Percentiles rank a stretch among this genome's conserved stretches.
These are phyloP conservation scores for Salvia sclarea DNA, from an alignment of 305 asterid species.

Conservation along the genomic window DNA sequence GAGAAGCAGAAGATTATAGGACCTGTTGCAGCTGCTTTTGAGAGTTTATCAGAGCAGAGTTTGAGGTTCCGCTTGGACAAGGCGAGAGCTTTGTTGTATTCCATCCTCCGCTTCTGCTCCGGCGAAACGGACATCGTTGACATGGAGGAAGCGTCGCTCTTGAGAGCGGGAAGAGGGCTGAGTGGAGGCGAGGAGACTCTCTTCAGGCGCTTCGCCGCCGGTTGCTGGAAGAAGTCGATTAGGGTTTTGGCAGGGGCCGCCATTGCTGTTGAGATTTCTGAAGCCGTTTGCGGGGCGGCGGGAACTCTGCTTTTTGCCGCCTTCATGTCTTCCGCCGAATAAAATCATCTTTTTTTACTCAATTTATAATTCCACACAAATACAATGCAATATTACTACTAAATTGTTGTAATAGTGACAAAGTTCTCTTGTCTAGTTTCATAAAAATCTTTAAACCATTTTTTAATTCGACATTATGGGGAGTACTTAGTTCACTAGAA, in stretches of 20 bases:
- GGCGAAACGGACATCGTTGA: slow-evolving; percentile 40
- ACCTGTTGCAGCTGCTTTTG: slow-evolving; percentile 54
- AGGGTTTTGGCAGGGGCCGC: slow-evolving; percentile 71
- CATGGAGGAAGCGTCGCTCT: slow-evolving; percentile 28
- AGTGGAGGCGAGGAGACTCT: slow-evolving; percentile 44
- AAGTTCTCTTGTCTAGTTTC: too few relatives aligned
- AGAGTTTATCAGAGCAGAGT: slow-evolving; percentile 58
- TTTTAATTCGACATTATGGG: too few relatives aligned
- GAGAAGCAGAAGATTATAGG: background rate
- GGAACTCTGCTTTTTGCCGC: slow-evolving; percentile 6
- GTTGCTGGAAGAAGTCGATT: slow-evolving; percentile 69
- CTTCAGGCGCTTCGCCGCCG: slow-evolving; percentile 78
- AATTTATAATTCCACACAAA: background rate
- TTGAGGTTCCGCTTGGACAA: slow-evolving; percentile 68
- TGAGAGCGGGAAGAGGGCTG: slow-evolving; percentile 24
- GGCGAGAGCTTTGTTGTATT: slow-evolving; percentile 77
- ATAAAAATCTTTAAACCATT: too few relatives aligned
- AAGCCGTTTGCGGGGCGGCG: slow-evolving; percentile 22
- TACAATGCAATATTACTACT: too few relatives aligned
- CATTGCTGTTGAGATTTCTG: slow-evolving; percentile 37
- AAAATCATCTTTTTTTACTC: background rate
- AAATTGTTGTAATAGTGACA: too few relatives aligned
- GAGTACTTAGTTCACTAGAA: too few relatives aligned
- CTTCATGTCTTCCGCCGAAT: background rate
- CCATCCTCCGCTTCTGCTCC: slow-evolving; percentile 69